Conservation (phyloP, 495 filamentous ascomycete genomes). For the Sordaria brevicollis region DNA sequence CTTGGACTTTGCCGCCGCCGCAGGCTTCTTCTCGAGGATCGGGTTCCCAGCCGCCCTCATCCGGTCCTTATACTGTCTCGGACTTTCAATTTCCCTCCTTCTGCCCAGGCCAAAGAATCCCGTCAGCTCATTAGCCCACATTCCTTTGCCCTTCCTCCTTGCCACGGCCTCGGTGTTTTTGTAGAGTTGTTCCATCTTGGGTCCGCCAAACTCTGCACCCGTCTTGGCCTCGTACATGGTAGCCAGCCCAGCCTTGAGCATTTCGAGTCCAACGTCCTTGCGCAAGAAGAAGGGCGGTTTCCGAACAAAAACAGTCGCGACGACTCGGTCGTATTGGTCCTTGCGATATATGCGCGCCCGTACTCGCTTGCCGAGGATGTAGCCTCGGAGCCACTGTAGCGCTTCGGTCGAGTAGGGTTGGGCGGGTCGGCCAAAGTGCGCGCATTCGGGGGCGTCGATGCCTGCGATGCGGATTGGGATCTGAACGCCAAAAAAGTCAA, state of each 20-base stretch:
- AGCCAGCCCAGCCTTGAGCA: conserved; percentile 75
- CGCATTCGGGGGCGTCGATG: conserved; percentile 82
- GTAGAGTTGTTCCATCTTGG: conserved; percentile 49
- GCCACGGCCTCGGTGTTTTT: conserved; percentile 61
- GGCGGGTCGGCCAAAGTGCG: conserved; percentile 80
- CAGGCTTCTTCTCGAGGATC: background rate
- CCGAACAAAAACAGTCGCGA: conserved; percentile 74
- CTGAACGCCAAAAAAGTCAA: conserved; percentile 23
- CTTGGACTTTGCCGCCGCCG: background rate
- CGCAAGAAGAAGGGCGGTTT: conserved; percentile 46
- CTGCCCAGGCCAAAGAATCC: conserved; percentile 21
- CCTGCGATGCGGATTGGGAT: conserved; percentile 84
- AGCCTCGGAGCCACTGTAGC: conserved; percentile 60
- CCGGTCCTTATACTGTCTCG: conserved; percentile 74
- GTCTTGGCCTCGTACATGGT: conserved; percentile 86
- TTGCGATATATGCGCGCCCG: conserved; percentile 68
- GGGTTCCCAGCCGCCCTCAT: conserved; percentile 30
- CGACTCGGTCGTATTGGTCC: conserved; percentile 88
- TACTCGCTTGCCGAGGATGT: conserved; percentile 63
- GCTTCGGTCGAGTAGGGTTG: conserved; percentile 80
- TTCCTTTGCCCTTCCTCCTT: conserved; percentile 55
- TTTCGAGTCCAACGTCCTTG: conserved; percentile 77
- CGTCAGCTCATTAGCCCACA: conserved; percentile 48
- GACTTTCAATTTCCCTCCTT: conserved; percentile 58
- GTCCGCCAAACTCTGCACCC: conserved; percentile 75